Evolutionary conservation across 2,329 filamentous ascomycete genomes (phyloP), one percentile per base, ranked within the genome.

Genomic region (Fusarium piperis): DNA sequence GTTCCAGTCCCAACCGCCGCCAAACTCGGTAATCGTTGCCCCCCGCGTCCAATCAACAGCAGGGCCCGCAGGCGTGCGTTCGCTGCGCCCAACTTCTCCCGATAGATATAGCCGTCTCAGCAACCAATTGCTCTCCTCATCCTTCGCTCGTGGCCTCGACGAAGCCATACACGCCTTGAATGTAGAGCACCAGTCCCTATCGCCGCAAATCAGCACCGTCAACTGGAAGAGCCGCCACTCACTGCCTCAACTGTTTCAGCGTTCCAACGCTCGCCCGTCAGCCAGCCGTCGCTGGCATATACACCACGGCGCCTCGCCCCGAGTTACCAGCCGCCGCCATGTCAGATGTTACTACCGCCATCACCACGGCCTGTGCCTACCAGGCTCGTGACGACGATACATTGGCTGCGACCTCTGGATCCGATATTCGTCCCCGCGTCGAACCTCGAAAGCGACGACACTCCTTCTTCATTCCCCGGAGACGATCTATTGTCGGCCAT

Each of bases 401-500:
- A 6, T 78, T 80, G 13, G 82, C 81, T 18, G 77, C 72, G 55
- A 79, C 81, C 32, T 87, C 86, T 3, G 83, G 85, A 20, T 79
- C 82, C 7, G 79, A 85, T 56, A 61, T 77, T 58, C 74, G 77
- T 36, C 77, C 79, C 72, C 75, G 64, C 51, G 62, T 65, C 51
- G 74, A 78, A 58, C 78, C 77, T 59, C 77, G 67, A 63, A 82
- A 83, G 62, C 82, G 85, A 63, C 84, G 87, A 8, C 89, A 88
- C 74, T 91, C 89, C 3, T 88, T 87, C 62, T 88, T 88, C 65
- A 81, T 87, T 60, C 87, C 87, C 2, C 81, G 89, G 73, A 83
- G 88, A 72, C 89, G 86, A 72, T 90, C 88, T 12, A 82, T 90
- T n/a, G 86, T 90, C 38, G 85, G 86, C 74, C 85, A 87, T 60